These are phyloP conservation scores for Protea cynaroides DNA, from an alignment of 164 flowering plant genomes.

Conservation along the genomic window DNA sequence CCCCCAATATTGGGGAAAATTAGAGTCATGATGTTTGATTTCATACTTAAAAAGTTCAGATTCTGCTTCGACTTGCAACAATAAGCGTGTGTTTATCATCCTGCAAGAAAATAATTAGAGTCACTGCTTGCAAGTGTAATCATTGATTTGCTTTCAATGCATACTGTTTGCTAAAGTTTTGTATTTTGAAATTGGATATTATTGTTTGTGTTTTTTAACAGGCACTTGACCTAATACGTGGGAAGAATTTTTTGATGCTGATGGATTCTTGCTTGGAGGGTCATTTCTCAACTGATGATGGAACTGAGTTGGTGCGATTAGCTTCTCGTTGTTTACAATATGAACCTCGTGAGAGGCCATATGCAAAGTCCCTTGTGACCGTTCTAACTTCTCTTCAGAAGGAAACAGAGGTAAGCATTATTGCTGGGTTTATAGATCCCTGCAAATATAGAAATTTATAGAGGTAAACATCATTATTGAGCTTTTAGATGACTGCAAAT, in stretches of 20 bases:
- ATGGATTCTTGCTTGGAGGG: conserved; percentile 25
- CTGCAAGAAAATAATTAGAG: too few species aligned
- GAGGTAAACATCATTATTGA: conserved; percentile 10
- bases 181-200: background rate
- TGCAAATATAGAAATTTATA: too few species aligned
- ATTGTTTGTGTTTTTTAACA: background rate
- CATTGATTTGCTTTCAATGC: background rate
- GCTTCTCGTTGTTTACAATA: conserved; percentile 24
- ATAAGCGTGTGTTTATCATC: background rate
- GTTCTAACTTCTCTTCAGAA: conserved; percentile 18
- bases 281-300: conserved; percentile 20
- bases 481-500: too few species aligned
- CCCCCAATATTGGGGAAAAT: too few species aligned
- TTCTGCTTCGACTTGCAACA: background rate
- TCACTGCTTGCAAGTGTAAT: background rate
- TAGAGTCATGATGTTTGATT: background rate
- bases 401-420: conserved; percentile 13
- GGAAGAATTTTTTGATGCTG: conserved; percentile 17
- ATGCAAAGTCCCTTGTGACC: conserved; percentile 17
- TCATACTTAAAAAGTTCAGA: background rate
- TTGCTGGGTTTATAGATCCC: background rate
- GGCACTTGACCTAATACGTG: conserved; percentile 22
- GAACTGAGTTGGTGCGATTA: conserved; percentile 21
- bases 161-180: background rate
- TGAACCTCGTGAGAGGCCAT: conserved; percentile 22